phyloP scores from a whole-genome alignment of 176 grass and related monocot genomes.

The Cymbopogon citratus region DNA sequence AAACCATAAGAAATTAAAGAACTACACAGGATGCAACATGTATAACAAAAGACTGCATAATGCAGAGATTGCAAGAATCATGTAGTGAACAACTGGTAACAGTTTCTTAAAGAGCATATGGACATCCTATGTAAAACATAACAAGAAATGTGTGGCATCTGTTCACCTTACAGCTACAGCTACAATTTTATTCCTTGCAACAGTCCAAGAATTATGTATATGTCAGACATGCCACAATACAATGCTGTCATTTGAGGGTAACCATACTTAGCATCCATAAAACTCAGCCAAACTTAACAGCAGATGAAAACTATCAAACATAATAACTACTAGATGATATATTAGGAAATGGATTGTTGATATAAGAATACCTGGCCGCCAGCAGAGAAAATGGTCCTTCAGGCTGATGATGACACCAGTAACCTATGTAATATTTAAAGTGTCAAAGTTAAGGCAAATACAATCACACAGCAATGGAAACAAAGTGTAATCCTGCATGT shows the following conservation, averaged over 20 bases:
- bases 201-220: background rate
- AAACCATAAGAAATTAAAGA: slow-evolving; percentile 7
- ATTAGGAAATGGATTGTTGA: background rate
- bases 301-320: background rate
- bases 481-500: background rate
- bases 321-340: background rate
- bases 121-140: background rate
- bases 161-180: background rate
- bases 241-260: background rate
- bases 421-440: background rate
- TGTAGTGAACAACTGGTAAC: background rate
- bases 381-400: slow-evolving; percentile 12
- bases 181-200: slow-evolving; percentile 5
- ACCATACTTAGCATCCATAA: background rate
- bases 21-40: background rate
- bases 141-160: background rate
- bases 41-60: background rate
- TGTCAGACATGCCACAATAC: background rate
- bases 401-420: background rate
- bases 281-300: slow-evolving; percentile 13
- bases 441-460: slow-evolving; percentile 9
- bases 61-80: background rate
- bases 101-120: background rate
- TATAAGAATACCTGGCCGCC: slow-evolving; percentile 27
- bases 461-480: background rate